phyloP scores from a whole-genome alignment of 208 protist species.

The Phytomonas sp. region DNA sequence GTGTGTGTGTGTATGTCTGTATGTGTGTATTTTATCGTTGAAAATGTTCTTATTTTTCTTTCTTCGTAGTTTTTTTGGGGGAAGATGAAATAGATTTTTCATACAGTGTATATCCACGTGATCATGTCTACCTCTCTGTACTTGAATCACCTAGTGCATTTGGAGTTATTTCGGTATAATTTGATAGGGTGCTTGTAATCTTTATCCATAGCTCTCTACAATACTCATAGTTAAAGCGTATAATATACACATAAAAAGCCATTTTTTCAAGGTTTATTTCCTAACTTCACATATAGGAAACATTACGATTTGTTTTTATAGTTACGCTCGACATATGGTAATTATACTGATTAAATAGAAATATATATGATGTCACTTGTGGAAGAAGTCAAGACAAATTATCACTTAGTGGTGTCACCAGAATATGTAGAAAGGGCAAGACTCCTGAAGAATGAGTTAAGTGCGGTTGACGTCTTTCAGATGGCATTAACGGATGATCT shows the following conservation, averaged over 20 bases:
- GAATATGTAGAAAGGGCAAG: conserved; percentile 48
- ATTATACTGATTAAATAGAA: not conserved
- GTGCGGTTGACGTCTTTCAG: conserved; percentile 36
- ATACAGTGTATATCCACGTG: not conserved
- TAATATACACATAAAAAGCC: not conserved
- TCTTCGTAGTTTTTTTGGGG: not conserved
- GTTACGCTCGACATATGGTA: not conserved
- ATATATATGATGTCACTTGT: conserved; percentile 24
- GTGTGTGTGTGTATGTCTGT: not conserved
- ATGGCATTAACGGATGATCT: conserved; percentile 49
- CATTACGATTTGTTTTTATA: not conserved
- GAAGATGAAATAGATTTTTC: not conserved
- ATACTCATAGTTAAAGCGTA: not conserved
- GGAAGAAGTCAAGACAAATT: conserved; percentile 29
- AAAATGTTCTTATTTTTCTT: not conserved
- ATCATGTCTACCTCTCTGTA: not conserved
- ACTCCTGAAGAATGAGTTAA: conserved; percentile 15
- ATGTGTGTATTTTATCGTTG: not conserved
- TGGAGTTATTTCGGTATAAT: not conserved
- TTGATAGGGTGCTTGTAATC: not conserved
- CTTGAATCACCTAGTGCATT: not conserved
- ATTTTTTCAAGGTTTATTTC: not conserved
- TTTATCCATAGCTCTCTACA: not conserved
- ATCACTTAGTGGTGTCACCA: conserved; percentile 38
- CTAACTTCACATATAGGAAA: not conserved